Base-by-base conservation (phyloP, 371 early-diverging fungal genomes). In the Neoconidiobolus thromboides region DNA sequence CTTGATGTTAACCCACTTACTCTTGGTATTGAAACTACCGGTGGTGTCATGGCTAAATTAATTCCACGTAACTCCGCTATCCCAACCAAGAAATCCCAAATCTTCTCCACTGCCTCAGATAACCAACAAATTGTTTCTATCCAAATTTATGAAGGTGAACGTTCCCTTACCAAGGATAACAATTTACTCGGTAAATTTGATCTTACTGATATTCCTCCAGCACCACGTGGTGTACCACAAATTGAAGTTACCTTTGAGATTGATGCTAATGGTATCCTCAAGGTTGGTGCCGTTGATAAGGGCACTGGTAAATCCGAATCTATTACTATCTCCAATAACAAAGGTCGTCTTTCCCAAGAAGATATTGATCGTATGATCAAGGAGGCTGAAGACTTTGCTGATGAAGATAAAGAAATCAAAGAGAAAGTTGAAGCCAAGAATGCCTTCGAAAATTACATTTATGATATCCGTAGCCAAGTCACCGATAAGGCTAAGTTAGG, bases 51-150 rank as follows among this genome's bases (percentile, higher is more conserved):
- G 85, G 92, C 96, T 58, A 71, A 87, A 48, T 80, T 99, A 65
- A 95, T 98, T 78, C 82, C 84, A 76, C 92, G 96, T 69, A 96
- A 93, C 84, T 91, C 97, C 67, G 86, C 90, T 55, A 87, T 97
- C 65, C 98, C 98, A 60, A 89, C 93, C 74, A 94, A 93, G 78
- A 91, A 94, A 83, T 86, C 91, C 54, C 89, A 97, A 76, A 85
- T 85, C 70, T 98, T 97, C 88, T 94, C 97, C 62, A 99, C 98
- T 65, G 89, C 87, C 75, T 76, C 88, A 64, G 98, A 96, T 76
- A 97, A 96, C 84, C 98, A 98, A 79, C 90, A 94, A 62, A 85
- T 86, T 68, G 99, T 99, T 61, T 79, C 87, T 68, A 98, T 99
- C 73, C 89, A 90, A 74, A 92, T 99, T 63, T 97, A 75, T 70